These are phyloP conservation scores for Ascochyta viciae-villosae DNA, from an alignment of 2,329 filamentous ascomycete species.

Conservation along the genomic window DNA sequence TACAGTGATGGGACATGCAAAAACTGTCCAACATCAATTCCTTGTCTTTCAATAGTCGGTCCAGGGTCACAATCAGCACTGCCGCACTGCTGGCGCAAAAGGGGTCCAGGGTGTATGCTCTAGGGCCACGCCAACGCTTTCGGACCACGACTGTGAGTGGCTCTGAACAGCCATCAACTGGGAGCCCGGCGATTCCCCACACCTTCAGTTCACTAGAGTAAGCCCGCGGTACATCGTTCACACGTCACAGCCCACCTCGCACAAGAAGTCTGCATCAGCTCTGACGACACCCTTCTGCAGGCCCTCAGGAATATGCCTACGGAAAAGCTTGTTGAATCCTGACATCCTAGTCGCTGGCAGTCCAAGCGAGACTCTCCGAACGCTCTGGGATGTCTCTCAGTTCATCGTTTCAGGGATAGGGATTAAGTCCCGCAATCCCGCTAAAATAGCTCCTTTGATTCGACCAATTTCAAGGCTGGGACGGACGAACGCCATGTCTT, in stretches of 20 bases:
- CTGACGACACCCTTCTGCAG: slow-evolving; percentile 11
- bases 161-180: slow-evolving; percentile 22
- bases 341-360: background rate
- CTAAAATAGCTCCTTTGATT: slow-evolving; percentile 8
- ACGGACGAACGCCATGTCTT: slow-evolving; percentile 10
- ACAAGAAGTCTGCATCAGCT: slow-evolving; percentile 2
- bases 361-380: slow-evolving; percentile 3
- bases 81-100: slow-evolving; percentile 13
- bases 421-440: slow-evolving; percentile 19
- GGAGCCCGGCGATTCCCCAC: slow-evolving; percentile 20
- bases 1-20: slow-evolving; percentile 4
- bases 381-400: slow-evolving; percentile 1
- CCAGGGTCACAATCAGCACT: slow-evolving; percentile 9
- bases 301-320: background rate
- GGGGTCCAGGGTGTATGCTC: slow-evolving; percentile 28
- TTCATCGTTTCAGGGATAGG: slow-evolving; percentile 11
- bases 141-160: slow-evolving; percentile 25
- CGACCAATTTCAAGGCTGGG: slow-evolving; percentile 15
- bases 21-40: slow-evolving; percentile 3
- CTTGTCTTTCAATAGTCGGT: slow-evolving; percentile 1
- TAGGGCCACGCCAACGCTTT: slow-evolving; percentile 23
- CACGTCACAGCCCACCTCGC: slow-evolving; percentile 9
- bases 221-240: slow-evolving; percentile 11
- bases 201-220: slow-evolving; percentile 12
- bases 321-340: background rate